phyloP scores from a whole-genome alignment of 164 flowering plant genomes.

The Berberis thunbergii region DNA sequence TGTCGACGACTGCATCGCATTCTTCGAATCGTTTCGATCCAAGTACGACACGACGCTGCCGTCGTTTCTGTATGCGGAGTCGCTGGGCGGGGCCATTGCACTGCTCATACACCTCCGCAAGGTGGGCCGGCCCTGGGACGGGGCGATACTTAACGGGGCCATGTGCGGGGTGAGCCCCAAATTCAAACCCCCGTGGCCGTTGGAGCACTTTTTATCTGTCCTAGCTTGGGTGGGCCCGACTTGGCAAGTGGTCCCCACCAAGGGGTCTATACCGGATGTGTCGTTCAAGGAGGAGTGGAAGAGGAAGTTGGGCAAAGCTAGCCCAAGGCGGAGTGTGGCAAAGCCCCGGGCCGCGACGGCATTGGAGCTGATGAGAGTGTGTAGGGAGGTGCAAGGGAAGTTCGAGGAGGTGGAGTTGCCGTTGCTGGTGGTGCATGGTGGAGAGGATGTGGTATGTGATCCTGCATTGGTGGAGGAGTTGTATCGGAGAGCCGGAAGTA shows the following conservation, averaged over 20 bases:
- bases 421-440: slow-evolving; percentile 66
- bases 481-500: slow-evolving; percentile 45
- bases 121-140: slow-evolving; percentile 38
- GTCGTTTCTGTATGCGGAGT: slow-evolving; percentile 79
- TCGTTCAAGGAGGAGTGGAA: slow-evolving; percentile 95
- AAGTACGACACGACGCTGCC: slow-evolving; percentile 37
- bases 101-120: slow-evolving; percentile 58
- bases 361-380: slow-evolving; percentile 61
- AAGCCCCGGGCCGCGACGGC: slow-evolving; percentile 87
- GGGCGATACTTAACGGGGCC: slow-evolving; percentile 80
- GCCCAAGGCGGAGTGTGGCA: slow-evolving; percentile 44
- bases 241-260: slow-evolving; percentile 85
- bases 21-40: slow-evolving; percentile 55
- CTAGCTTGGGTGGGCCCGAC: slow-evolving; percentile 62
- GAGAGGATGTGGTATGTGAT: slow-evolving; percentile 66
- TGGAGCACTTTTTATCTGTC: slow-evolving; percentile 63
- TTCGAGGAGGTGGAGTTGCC: slow-evolving; percentile 63
- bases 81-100: slow-evolving; percentile 92
- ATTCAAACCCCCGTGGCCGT: slow-evolving; percentile 96
- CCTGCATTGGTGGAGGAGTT: slow-evolving; percentile 77
- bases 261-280: slow-evolving; percentile 52
- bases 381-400: slow-evolving; percentile 57
- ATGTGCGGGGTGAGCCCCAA: slow-evolving; percentile 91
- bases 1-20: slow-evolving; percentile 70
- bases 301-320: slow-evolving; percentile 52